Base-by-base conservation (phyloP, 2,329 filamentous ascomycete genomes). In the Colletotrichum theobromicola region DNA sequence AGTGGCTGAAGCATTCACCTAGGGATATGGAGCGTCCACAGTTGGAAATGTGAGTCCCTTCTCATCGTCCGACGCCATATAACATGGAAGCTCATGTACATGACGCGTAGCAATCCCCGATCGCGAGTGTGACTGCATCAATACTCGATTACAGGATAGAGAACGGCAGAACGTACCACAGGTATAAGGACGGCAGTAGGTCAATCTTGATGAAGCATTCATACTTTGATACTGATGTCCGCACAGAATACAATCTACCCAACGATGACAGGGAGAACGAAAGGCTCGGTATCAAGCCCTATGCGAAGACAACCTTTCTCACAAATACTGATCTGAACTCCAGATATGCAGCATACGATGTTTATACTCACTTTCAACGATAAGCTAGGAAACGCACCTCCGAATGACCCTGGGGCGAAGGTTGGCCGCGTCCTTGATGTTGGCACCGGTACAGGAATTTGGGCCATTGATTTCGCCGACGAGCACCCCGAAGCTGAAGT, bases 361-460 rank as follows among this genome's bases (percentile, higher is more conserved):
- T 83, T 82, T 34, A 28, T 76, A 0, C 76, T 84, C 5, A 84
- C 82, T 0, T 78, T 83, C 15, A 77, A 80, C 1, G 79, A 79
- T 6, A 81, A 79, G 32, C 77, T 85, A 0, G 81, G 76, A 13
- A 62, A 79, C 0, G 77, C 77, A 2, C 84, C 84, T 0, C 68
- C 76, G 4, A 78, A 74, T 10, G 65, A 73, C 4, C 73, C 79
- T 3, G 78, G 50, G 5, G 76, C 76, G 1, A 62, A 50, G 16
- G 69, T 81, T 9, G 61, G 75, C 2, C 80, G 78, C 2, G 80
- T 85, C 7, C 80, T 89, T 3, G 88, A 89, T 76, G 77, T 87
- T 28, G 87, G 87, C 9, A 87, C 86, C 1, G 87, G 87, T 0
- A 89, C 86, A 7, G 87, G 86, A n/a, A 78, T 82, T 4, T 86